Evolutionary conservation across 2,329 filamentous ascomycete species (phyloP), one percentile per base, ranked within the genome.

Genomic region (Conoideocrella luteorostrata): DNA sequence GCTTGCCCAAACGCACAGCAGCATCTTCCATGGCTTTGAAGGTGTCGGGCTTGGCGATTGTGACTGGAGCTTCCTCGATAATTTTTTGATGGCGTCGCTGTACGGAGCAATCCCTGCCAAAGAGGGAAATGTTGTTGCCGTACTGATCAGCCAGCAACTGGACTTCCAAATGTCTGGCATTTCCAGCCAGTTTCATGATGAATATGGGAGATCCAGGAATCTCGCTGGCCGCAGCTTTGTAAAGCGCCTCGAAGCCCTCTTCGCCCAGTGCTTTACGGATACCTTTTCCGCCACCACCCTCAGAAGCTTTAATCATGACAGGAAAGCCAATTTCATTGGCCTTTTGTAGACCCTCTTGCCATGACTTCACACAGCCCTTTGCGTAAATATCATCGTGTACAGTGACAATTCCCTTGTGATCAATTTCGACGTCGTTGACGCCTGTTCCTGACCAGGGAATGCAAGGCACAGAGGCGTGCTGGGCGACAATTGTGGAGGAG

Each of bases 301-400:
- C 93, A 3, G 93, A 97, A n/a, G 93, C 93, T 76, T 98, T 98
- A 66, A 98, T 88, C 93, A 98, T 98, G 74, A 98, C 86, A 13
- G 93, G 93, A 73, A 98, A 98, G 54, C 93, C 93, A 64, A 98
- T 98, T 60, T 88, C 78, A 64, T 79, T 82, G 47, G 93, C 93
- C 61, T 86, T 89, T 60, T 79, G 71, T 40, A 98, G 78, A 69
- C 91, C 93, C 69, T 98, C 89, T 67, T 95, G 74, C 67, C 88
- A 89, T 18, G 86, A 89, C 61, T 80, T 80, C 38, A 95, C 93
- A 66, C 93, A 98, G 50, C 93, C 93, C 68, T 90, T 86, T 56
- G 82, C 77, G 67, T 98, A 98, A 47, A 94, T 61, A 5, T 88
- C 72, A 43, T 95, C 89, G 32, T 80, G 75, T 47, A 98, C 93